Conservation (phyloP, 2,329 filamentous ascomycete species). For the Paracorniculantispora psalliotae region DNA sequence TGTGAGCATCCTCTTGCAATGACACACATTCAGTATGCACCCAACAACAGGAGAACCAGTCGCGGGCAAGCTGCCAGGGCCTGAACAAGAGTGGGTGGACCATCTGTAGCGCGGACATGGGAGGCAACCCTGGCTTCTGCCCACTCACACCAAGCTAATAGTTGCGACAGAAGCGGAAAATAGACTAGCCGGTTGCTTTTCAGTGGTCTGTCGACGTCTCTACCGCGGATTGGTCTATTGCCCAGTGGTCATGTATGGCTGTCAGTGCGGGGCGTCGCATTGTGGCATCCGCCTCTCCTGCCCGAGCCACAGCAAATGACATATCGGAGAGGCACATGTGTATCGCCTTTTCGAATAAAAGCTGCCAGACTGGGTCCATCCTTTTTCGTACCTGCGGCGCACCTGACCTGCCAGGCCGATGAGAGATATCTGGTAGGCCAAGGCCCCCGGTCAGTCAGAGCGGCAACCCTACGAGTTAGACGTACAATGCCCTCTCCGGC, state of each 20-base stretch:
- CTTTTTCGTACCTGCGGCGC: neutral
- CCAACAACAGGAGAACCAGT: neutral
- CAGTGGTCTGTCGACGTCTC: neutral
- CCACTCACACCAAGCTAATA: slow-evolving; percentile 11
- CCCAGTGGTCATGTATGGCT: neutral
- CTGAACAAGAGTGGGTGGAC: neutral
- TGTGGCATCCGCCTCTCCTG: slow-evolving; percentile 5
- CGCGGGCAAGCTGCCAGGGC: neutral
- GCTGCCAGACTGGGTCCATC: neutral
- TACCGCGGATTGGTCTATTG: neutral
- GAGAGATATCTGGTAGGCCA: neutral
- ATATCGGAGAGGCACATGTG: slow-evolving; percentile 6
- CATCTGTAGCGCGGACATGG: slow-evolving; percentile 3
- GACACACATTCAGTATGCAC: too few relatives aligned
- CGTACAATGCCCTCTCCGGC: neutral
- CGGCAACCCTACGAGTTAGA: neutral
- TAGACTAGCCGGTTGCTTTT: neutral
- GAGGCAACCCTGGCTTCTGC: neutral
- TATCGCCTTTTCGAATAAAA: neutral
- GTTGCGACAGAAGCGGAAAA: neutral
- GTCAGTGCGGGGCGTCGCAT: slow-evolving; percentile 9
- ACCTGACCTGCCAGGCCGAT: neutral
- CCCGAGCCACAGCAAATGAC: slow-evolving; percentile 1
- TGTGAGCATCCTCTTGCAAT: too few relatives aligned
- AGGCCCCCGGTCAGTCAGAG: neutral